Evolutionary conservation across 2,329 filamentous ascomycete genomes (phyloP), one percentile per base, ranked within the genome.

Genomic region (Cadophora malorum): DNA sequence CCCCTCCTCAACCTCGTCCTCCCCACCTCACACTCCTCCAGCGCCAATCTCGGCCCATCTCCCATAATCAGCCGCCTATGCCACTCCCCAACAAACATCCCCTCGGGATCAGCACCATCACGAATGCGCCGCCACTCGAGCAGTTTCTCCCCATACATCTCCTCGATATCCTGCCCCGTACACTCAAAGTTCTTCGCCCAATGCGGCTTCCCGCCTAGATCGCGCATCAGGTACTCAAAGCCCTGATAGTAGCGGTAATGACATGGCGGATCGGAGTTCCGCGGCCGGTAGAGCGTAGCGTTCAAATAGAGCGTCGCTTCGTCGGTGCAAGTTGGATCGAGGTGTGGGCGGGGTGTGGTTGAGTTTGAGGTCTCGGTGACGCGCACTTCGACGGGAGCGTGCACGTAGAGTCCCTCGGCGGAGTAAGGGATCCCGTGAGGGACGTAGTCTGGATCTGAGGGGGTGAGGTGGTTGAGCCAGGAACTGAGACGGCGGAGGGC

Each of bases 21-120:
- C 10, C 63, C 64, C 6, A 76, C 67, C 55, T 77, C 77, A 4
- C 64, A 65, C 59, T 78, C 76, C 61, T 78, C 77, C 14, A 78
- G 60, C 3, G 72, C 69, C 12, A 77, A 63, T 47, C 66, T 67
- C 25, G 67, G 66, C 7, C 72, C 72, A 53, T 75, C 68, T 1
- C 83, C 77, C 58, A 87, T 79, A 12, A 97, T 81, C 74, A 88
- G 87, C 63, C 90, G 85, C 33, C 91, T 85, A 79, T 97, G 93
- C 95, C 95, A 99, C 60, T 94, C 90, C 1, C 95, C 95, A 16
- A 95, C 84, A 79, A 97, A 97, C 86, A 97, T 90, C 66, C 93
- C 93, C 69, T 94, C 88, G 0, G 91, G 90, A 76, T 97, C 93
- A 41, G 87, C 88, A 63, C 88, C 83, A 68, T 90, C 84, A 64